Evolutionary conservation across 352 stramenopile species (phyloP).

Genomic region (Globisporangium mamillatum): DNA sequence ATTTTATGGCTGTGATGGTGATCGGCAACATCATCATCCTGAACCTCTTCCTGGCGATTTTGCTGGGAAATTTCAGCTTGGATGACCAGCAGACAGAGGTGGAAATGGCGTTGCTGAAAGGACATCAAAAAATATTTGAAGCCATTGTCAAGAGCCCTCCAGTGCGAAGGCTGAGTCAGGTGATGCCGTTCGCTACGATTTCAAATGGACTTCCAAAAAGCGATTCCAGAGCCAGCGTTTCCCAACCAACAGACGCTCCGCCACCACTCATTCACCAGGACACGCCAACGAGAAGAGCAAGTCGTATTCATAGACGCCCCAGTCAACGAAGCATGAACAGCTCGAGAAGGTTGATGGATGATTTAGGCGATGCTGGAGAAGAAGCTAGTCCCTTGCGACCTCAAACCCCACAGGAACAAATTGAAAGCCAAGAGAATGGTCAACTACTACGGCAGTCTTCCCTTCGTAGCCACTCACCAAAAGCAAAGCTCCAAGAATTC

Average conservation of each 20-base stretch:
- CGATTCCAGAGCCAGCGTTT: background rate
- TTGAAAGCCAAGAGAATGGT: background rate
- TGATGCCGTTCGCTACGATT: constrained; percentile 3
- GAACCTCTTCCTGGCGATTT: constrained; percentile 88
- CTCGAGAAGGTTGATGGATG: constrained; percentile 3
- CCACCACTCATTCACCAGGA: constrained; percentile 6
- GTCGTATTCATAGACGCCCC: constrained; percentile 8
- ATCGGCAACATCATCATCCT: constrained; percentile 85
- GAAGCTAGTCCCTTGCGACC: background rate
- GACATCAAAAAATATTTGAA: constrained; percentile 29
- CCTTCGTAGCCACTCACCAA: background rate
- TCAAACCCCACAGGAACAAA: background rate
- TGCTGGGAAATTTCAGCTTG: constrained; percentile 78
- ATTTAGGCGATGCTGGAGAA: background rate
- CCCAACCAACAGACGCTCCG: background rate
- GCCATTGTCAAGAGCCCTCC: constrained; percentile 6
- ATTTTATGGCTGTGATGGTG: constrained; percentile 68
- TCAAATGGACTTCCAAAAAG: constrained; percentile 1
- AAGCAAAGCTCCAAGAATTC: background rate
- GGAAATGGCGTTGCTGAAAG: constrained; percentile 23
- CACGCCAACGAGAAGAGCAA: constrained; percentile 5
- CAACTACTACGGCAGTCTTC: background rate
- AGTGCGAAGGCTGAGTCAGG: constrained; percentile 12
- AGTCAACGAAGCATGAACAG: constrained; percentile 2
- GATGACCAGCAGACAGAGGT: constrained; percentile 32